phyloP scores from a whole-genome alignment of 768 basidiomycete genomes.

The Boletus edulis region DNA sequence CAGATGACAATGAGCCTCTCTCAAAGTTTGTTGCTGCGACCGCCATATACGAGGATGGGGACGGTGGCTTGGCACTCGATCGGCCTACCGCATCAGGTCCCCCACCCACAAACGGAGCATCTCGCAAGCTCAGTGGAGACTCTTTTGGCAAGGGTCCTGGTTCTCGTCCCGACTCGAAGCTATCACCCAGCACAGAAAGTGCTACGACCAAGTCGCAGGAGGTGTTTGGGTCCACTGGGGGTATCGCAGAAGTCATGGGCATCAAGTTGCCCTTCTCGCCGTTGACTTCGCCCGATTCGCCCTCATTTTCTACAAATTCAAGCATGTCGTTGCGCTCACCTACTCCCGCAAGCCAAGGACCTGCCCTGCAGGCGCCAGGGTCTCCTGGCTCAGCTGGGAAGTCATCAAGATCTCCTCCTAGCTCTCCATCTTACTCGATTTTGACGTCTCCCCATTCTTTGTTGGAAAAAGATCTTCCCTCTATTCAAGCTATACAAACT shows the following conservation, averaged over 20 bases:
- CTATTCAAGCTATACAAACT: slow-evolving; percentile 31
- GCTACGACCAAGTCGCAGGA: slow-evolving; percentile 20
- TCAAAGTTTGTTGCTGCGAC: slow-evolving; percentile 16
- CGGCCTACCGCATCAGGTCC: slow-evolving; percentile 26
- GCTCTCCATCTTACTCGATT: slow-evolving; percentile 29
- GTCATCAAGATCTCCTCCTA: slow-evolving; percentile 20
- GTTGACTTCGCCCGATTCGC: slow-evolving; percentile 28
- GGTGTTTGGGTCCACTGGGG: slow-evolving; percentile 6
- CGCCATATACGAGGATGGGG: slow-evolving; percentile 19
- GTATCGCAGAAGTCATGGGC: slow-evolving; percentile 26
- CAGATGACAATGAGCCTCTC: slow-evolving; percentile 28
- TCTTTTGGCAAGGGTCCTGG: slow-evolving; percentile 28
- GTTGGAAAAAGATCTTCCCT: slow-evolving; percentile 32
- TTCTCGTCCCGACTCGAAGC: slow-evolving; percentile 41
- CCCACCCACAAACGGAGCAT: slow-evolving; percentile 19
- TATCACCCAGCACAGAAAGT: slow-evolving; percentile 29
- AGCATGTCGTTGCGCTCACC: slow-evolving; percentile 24
- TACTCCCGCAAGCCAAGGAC: slow-evolving; percentile 13
- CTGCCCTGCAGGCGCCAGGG: slow-evolving; percentile 13
- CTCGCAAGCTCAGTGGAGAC: slow-evolving; percentile 35
- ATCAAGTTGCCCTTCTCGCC: slow-evolving; percentile 33
- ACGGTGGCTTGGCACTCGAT: slow-evolving; percentile 13
- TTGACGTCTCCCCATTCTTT: slow-evolving; percentile 37
- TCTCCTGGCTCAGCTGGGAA: slow-evolving; percentile 15
- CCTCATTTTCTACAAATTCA: slow-evolving; percentile 31